Conservation (phyloP, 257 asterid genomes). For the Nicotiana benthamiana region DNA sequence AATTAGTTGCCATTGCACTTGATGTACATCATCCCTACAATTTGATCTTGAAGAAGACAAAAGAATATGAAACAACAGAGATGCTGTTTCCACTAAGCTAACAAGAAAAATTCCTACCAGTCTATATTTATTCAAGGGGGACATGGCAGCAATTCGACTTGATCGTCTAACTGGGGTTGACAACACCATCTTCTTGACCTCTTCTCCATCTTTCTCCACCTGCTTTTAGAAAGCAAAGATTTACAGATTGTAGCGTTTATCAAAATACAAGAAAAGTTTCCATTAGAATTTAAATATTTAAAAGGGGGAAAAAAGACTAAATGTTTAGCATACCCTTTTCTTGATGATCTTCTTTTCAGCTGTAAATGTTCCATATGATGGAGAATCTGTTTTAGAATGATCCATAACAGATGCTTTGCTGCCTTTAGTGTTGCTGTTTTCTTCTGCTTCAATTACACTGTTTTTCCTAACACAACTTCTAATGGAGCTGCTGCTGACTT, state of each 20-base stretch:
- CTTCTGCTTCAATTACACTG: slow-evolving; percentile 20
- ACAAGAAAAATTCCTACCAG: background rate
- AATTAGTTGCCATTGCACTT: background rate
- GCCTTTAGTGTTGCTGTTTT: slow-evolving; percentile 17
- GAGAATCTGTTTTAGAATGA: slow-evolving; percentile 14
- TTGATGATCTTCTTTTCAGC: slow-evolving; percentile 30
- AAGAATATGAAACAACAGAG: slow-evolving; percentile 9
- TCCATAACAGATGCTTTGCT: background rate
- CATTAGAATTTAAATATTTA: background rate
- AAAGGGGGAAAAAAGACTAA: background rate
- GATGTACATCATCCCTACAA: background rate
- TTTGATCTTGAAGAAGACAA: background rate
- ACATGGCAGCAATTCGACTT: slow-evolving; percentile 35
- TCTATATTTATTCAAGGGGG: slow-evolving; percentile 33
- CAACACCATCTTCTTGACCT: slow-evolving; percentile 12
- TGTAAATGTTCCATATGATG: slow-evolving; percentile 39
- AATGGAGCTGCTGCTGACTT: slow-evolving; percentile 18
- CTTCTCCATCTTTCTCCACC: slow-evolving; percentile 40
- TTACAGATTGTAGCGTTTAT: background rate
- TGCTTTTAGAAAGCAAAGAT: slow-evolving; percentile 14
- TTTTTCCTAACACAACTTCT: slow-evolving; percentile 11
- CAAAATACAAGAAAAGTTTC: background rate
- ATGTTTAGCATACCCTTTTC: slow-evolving; percentile 40
- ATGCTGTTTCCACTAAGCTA: background rate
- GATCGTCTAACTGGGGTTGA: slow-evolving; percentile 72